Percentiles rank a stretch among this genome's conserved stretches.
phyloP scores from a whole-genome alignment of 306 rosid genomes.

The Datisca glomerata region DNA sequence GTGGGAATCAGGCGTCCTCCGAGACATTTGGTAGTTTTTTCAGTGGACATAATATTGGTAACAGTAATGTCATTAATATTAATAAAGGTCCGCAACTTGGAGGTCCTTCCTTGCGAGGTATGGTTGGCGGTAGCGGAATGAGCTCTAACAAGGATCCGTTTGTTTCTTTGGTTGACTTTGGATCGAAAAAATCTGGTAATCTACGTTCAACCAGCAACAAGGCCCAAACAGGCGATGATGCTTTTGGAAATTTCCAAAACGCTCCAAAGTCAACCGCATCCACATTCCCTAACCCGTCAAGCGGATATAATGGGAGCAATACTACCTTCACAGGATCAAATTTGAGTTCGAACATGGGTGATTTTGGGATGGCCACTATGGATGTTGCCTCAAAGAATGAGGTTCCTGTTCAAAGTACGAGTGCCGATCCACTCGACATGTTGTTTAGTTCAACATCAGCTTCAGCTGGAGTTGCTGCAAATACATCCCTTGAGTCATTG shows the following conservation, averaged over 20 bases:
- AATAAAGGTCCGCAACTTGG: slow-evolving; percentile 39
- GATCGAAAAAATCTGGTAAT: slow-evolving; percentile 43
- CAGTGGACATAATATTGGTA: slow-evolving; percentile 6
- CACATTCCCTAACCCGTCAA: slow-evolving; percentile 22
- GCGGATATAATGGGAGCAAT: slow-evolving; percentile 16
- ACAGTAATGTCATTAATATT: slow-evolving; percentile 15
- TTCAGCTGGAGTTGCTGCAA: slow-evolving; percentile 24
- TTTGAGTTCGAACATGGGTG: slow-evolving; percentile 15
- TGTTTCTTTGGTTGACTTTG: slow-evolving; percentile 69
- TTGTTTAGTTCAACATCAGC: slow-evolving; percentile 46
- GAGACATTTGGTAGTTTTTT: slow-evolving; percentile 16
- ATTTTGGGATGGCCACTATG: slow-evolving; percentile 24
- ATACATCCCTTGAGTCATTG: no score
- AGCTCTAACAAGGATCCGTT: slow-evolving; percentile 66
- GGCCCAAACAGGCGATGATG: slow-evolving; percentile 21
- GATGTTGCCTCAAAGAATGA: slow-evolving; percentile 19
- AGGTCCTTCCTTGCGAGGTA: slow-evolving; percentile 36
- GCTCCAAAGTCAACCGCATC: slow-evolving; percentile 43
- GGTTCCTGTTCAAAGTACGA: slow-evolving; percentile 29
- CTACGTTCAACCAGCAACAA: slow-evolving; percentile 39
- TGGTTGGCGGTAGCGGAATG: slow-evolving; percentile 21
- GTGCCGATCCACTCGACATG: slow-evolving; percentile 67
- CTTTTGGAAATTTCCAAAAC: slow-evolving; percentile 78
- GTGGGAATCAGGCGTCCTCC: slow-evolving; percentile 43
- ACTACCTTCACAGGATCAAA: slow-evolving; percentile 31